These are phyloP conservation scores for Lathyrus aphaca DNA, from an alignment of 306 rosid genomes.

Conservation along the genomic window DNA sequence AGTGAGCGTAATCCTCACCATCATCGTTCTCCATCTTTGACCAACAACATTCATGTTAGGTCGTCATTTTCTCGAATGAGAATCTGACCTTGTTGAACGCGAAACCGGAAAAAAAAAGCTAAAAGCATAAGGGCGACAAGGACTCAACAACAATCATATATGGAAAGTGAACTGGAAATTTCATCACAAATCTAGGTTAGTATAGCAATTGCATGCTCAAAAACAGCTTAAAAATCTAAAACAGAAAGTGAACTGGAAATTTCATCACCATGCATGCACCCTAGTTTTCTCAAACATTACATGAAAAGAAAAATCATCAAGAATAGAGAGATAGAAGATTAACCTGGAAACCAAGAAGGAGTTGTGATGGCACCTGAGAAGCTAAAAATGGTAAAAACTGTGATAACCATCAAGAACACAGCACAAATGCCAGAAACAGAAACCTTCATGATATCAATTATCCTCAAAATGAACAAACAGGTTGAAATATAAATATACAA, in stretches of 20 bases:
- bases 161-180: too few relatives aligned
- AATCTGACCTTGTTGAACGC: too few relatives aligned
- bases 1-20: too few relatives aligned
- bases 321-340: neutral
- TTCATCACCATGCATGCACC: conserved; percentile 37
- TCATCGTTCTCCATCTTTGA: too few relatives aligned
- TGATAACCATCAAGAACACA: conserved; percentile 44
- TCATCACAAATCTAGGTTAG: neutral
- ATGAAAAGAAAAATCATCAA: neutral
- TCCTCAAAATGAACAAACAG: neutral
- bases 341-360: conserved; percentile 35
- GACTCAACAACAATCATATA: too few relatives aligned
- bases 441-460: conserved; percentile 43
- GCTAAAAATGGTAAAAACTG: conserved; percentile 43
- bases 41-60: too few relatives aligned
- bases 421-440: conserved; percentile 53
- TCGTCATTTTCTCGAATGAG: too few relatives aligned
- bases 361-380: conserved; percentile 27
- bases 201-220: neutral
- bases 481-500: neutral
- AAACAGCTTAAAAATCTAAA: neutral
- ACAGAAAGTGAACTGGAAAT: neutral
- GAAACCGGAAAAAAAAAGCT: too few relatives aligned
- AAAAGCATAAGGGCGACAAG: too few relatives aligned
- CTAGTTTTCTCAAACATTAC: neutral